These are phyloP conservation scores for Candida boleticola DNA, from an alignment of 805 yeast species.

Conservation along the genomic window DNA sequence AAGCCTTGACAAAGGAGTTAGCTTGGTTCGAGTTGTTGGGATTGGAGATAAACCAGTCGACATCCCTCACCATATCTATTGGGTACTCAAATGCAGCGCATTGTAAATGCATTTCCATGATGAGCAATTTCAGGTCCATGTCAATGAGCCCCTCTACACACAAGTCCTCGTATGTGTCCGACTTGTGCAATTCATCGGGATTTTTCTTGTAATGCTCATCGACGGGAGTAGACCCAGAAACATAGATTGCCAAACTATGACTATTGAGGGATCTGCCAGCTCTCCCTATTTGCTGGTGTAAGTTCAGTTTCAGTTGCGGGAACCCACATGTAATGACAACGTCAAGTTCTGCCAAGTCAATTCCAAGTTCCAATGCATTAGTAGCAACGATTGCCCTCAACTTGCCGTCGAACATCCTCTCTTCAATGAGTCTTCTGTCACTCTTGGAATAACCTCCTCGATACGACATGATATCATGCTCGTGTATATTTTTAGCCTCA, in stretches of 20 bases:
- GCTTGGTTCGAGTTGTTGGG: conserved; percentile 12
- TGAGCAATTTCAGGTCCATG: conserved; percentile 32
- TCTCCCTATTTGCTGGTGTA: conserved; percentile 95
- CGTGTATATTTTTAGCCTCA: conserved; percentile 35
- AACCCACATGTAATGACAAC: conserved; percentile 92
- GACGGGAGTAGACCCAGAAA: conserved; percentile 79
- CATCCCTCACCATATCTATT: conserved; percentile 51
- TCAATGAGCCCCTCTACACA: conserved; percentile 38
- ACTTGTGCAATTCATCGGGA: conserved; percentile 55
- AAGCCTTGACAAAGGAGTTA: conserved; percentile 27
- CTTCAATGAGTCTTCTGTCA: conserved; percentile 85
- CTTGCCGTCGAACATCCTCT: conserved; percentile 85
- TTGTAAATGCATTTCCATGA: conserved; percentile 81
- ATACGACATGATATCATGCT: conserved; percentile 79
- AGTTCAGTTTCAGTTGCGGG: conserved; percentile 80
- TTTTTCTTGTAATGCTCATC: conserved; percentile 81
- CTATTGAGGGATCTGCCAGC: conserved; percentile 79
- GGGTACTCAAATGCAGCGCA: conserved; percentile 93
- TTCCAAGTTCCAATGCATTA: conserved; percentile 92
- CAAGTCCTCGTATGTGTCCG: conserved; percentile 35
- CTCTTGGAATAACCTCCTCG: conserved; percentile 90
- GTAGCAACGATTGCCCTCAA: conserved; percentile 89
- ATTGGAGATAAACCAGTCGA: conserved; percentile 54
- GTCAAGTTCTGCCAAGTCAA: conserved; percentile 90
- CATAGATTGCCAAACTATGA: conserved; percentile 75